Evolutionary conservation across 1,139 yeast species (phyloP).

Genomic region (Candida sp.): DNA sequence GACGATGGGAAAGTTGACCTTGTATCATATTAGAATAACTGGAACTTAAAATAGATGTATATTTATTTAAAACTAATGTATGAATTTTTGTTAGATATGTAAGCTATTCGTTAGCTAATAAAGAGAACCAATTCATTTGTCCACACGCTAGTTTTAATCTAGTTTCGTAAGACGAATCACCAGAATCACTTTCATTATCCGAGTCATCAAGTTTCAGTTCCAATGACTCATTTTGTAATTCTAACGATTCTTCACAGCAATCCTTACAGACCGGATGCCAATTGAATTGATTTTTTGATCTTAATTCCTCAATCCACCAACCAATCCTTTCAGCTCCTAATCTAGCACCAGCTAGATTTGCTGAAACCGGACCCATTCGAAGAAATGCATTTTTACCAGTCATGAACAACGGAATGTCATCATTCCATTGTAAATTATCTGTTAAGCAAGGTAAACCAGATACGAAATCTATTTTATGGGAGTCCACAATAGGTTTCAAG

Average conservation of each 20-base stretch:
- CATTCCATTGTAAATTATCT: slow-evolving; percentile 42
- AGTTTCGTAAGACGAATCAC: slow-evolving; percentile 15
- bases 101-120: slow-evolving; percentile 13
- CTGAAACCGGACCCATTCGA: slow-evolving; percentile 46
- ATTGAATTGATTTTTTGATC: slow-evolving; percentile 19
- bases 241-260: slow-evolving; percentile 3
- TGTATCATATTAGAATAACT: slow-evolving; percentile 24
- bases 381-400: slow-evolving; percentile 45
- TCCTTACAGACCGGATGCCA: slow-evolving; percentile 13
- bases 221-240: slow-evolving; percentile 2
- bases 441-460: slow-evolving; percentile 43
- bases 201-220: slow-evolving; percentile 5
- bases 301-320: slow-evolving; percentile 30
- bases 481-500: slow-evolving; percentile 21
- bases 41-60: background rate
- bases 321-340: slow-evolving; percentile 47
- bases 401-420: slow-evolving; percentile 37
- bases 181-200: slow-evolving; percentile 5
- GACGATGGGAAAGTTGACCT: slow-evolving; percentile 23
- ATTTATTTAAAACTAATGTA: slow-evolving; percentile 1
- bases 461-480: slow-evolving; percentile 27
- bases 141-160: slow-evolving; percentile 27
- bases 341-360: slow-evolving; percentile 48
- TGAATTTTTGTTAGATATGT: no score
- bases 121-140: slow-evolving; percentile 29